phyloP scores from a whole-genome alignment of 73 alveolate genomes.

The Paraurostyla sp. region DNA sequence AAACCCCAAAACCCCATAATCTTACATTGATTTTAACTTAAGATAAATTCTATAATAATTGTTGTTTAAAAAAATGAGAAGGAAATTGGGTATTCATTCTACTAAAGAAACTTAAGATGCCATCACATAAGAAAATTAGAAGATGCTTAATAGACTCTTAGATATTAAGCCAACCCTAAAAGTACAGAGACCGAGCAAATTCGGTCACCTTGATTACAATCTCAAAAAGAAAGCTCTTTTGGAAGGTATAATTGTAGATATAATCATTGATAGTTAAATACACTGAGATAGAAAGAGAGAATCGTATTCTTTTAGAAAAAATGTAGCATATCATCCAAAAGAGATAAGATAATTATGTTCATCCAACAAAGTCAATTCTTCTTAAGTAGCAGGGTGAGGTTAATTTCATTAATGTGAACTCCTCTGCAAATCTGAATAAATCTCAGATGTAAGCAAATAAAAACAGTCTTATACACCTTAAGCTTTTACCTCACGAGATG shows the following conservation, averaged over 20 bases:
- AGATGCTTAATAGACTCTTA: neutral
- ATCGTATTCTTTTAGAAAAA: constrained; percentile 79
- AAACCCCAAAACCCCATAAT: constrained; percentile 22
- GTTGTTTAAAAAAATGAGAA: neutral
- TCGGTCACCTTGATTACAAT: neutral
- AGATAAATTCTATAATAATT: neutral
- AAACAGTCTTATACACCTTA: neutral
- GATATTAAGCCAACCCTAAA: neutral
- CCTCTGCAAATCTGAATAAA: neutral
- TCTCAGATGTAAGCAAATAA: neutral
- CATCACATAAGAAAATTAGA: neutral
- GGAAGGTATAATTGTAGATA: neutral
- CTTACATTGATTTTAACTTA: neutral
- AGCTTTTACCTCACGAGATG: neutral
- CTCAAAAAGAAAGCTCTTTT: neutral
- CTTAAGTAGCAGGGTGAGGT: neutral
- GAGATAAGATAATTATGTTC: neutral
- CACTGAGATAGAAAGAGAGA: constrained; percentile 84
- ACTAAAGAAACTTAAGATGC: neutral
- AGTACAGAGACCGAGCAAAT: neutral
- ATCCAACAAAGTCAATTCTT: neutral
- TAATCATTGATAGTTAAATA: constrained; percentile 59
- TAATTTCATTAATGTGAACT: neutral
- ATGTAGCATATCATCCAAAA: constrained; percentile 69
- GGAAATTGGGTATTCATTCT: neutral